Conservation (phyloP, 1,284 basidiomycete genomes). For the Malassezia psittaci region DNA sequence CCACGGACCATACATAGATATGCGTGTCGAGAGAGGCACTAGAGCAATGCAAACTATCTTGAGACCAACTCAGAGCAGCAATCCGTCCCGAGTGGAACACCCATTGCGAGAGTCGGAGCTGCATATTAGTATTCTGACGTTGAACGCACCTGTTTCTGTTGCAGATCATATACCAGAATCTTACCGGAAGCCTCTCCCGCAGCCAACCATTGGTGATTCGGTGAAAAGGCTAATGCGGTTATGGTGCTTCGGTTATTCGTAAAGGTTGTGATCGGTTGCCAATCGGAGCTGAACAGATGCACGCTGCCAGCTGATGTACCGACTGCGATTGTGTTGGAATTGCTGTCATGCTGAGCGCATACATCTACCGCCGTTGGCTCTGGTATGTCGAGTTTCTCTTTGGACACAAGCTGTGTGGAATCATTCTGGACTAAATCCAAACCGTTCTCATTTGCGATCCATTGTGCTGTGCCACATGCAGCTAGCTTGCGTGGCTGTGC, state of each 20-base stretch:
- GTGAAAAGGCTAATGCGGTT: conserved; percentile 69
- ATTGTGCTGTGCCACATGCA: conserved; percentile 22
- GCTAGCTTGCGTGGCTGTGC: conserved; percentile 59
- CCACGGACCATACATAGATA: conserved; percentile 77
- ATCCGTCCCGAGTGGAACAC: conserved; percentile 76
- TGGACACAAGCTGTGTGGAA: not conserved
- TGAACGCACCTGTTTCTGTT: conserved; percentile 49
- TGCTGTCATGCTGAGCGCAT: conserved; percentile 28
- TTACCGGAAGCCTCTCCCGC: conserved; percentile 62
- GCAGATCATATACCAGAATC: conserved; percentile 67
- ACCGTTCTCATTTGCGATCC: conserved; percentile 62
- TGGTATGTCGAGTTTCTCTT: not conserved
- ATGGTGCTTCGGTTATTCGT: conserved; percentile 49
- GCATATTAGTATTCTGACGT: not conserved
- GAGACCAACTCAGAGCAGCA: conserved; percentile 66
- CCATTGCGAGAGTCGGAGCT: conserved; percentile 54
- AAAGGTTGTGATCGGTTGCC: conserved; percentile 8
- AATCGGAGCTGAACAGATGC: conserved; percentile 22
- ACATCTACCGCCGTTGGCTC: conserved; percentile 44
- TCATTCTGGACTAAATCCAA: conserved; percentile 55
- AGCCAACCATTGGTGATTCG: conserved; percentile 64
- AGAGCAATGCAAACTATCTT: conserved; percentile 64
- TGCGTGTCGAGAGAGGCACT: conserved; percentile 84
- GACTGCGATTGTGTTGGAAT: conserved; percentile 54
- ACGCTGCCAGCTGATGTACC: conserved; percentile 54